Evolutionary conservation across 2,329 filamentous ascomycete species (phyloP), one percentile per base, ranked within the genome.

Genomic region (Claviceps pusilla): DNA sequence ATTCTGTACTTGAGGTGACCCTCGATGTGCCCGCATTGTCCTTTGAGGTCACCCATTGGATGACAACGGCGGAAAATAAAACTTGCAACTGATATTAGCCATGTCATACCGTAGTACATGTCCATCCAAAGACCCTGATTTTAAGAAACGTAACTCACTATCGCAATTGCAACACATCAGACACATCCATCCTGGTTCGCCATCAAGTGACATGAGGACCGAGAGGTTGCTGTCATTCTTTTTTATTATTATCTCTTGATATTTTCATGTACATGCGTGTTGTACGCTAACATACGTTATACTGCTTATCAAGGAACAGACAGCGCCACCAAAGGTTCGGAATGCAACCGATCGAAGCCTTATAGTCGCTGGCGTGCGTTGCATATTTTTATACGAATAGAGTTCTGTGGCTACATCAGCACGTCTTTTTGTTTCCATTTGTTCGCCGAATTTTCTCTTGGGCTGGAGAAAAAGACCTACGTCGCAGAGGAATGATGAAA

Each of bases 121-220:
- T 31, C 28, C 16, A 16, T 31, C 45, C 45, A 6, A 47, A 47
- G 3, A 16, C 12, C 39, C 7, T 33, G 28, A 12, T 35, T 19
- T 11, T 1, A 29, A 1, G 47, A n/a, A 45, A 24, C 6, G 14
- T 35, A 31, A 67, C 73, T 61, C 65, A 80, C 79, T 76, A 62
- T 84, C 81, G 57, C 74, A 72, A 60, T 83, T 84, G 62, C 81
- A 85, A 60, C 78, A 80, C 69, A 82, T 79, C 4, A 84, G 71
- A 59, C 80, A 84, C 3, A 84, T 73, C 80, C 80, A 84, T 3
- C 76, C 80, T 2, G 77, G 79, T 61, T 84, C 80, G 12, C 80
- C 80, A 29, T 78, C 66, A 2, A 84, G 71, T 1, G 71, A 72
- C 70, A 81, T 76, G 0, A 84, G 66, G 0, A 83, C 72, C 3